These are phyloP conservation scores for Escallonia herrerae DNA, from an alignment of 129 eudicot genomes.

Conservation along the genomic window DNA sequence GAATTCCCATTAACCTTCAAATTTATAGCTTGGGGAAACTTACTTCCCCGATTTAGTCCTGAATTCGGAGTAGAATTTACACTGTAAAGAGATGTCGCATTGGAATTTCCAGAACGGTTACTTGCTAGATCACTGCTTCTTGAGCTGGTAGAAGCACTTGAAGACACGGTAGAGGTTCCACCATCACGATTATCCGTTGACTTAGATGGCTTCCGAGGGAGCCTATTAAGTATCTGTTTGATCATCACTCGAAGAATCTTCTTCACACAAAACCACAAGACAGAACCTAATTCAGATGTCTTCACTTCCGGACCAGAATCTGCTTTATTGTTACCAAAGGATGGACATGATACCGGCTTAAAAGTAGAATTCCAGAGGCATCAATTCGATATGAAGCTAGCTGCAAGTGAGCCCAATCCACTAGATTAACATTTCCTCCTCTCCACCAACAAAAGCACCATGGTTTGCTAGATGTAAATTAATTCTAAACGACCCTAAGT, in stretches of 20 bases:
- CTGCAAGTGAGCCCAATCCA: not conserved
- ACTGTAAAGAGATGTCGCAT: slow-evolving; percentile 7
- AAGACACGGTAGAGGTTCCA: slow-evolving; percentile 8
- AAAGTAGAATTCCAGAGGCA: not conserved
- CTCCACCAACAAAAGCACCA: not conserved
- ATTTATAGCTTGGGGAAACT: slow-evolving; percentile 5
- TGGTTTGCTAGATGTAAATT: not conserved
- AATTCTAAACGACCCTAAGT: not conserved
- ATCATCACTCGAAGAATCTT: slow-evolving; percentile 12
- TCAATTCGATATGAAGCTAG: not conserved
- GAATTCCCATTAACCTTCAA: slow-evolving; percentile 5
- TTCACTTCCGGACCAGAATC: not conserved
- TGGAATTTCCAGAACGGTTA: slow-evolving; percentile 10
- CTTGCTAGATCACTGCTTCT: slow-evolving; percentile 13
- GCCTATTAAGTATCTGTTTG: slow-evolving; percentile 28
- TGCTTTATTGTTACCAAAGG: not conserved
- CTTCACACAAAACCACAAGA: not conserved
- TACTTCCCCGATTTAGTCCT: slow-evolving; percentile 6
- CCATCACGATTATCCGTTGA: slow-evolving; percentile 27
- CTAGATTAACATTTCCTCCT: not conserved
- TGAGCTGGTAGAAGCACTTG: slow-evolving; percentile 20
- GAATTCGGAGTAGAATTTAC: slow-evolving; percentile 9
- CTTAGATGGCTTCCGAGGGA: slow-evolving; percentile 25
- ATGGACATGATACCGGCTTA: not conserved
- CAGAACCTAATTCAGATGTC: not conserved